Conservation (phyloP, 371 early-diverging fungal species). For the Mycotypha africana region DNA sequence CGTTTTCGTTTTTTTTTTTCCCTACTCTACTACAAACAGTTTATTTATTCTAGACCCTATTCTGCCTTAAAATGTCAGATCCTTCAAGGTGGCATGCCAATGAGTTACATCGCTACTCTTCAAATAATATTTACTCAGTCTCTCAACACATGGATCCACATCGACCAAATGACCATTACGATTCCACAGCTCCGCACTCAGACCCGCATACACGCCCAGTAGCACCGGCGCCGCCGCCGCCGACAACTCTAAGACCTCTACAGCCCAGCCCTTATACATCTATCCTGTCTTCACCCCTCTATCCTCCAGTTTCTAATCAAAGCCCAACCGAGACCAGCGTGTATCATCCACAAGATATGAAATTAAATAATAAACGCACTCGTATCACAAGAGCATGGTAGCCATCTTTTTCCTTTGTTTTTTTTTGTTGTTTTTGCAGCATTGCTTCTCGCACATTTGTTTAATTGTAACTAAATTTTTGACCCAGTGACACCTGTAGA, state of each 20-base stretch:
- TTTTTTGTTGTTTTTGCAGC: too few relatives aligned
- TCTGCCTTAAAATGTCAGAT: slow-evolving; percentile 16
- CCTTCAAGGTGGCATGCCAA: slow-evolving; percentile 7
- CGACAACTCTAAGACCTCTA: slow-evolving; percentile 1
- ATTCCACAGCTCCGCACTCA: too few relatives aligned
- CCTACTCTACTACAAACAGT: too few relatives aligned
- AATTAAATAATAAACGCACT: slow-evolving; percentile 21
- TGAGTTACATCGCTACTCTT: neutral
- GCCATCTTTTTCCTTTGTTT: too few relatives aligned
- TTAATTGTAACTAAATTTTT: neutral
- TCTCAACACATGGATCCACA: too few relatives aligned
- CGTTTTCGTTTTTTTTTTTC: too few relatives aligned
- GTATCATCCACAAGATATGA: neutral
- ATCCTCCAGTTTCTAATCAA: too few relatives aligned
- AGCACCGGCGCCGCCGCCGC: neutral
- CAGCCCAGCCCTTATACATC: slow-evolving; percentile 11
- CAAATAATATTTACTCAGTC: neutral
- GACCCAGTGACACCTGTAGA: slow-evolving; percentile 25
- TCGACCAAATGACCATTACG: too few relatives aligned
- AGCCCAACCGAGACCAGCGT: too few relatives aligned
- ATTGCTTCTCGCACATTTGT: neutral
- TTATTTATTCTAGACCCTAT: too few relatives aligned
- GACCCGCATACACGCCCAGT: neutral
- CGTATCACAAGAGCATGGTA: slow-evolving; percentile 45
- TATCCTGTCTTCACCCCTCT: too few relatives aligned